Base-by-base conservation (phyloP, 495 filamentous ascomycete genomes). In the Aspergillus biplanus region DNA sequence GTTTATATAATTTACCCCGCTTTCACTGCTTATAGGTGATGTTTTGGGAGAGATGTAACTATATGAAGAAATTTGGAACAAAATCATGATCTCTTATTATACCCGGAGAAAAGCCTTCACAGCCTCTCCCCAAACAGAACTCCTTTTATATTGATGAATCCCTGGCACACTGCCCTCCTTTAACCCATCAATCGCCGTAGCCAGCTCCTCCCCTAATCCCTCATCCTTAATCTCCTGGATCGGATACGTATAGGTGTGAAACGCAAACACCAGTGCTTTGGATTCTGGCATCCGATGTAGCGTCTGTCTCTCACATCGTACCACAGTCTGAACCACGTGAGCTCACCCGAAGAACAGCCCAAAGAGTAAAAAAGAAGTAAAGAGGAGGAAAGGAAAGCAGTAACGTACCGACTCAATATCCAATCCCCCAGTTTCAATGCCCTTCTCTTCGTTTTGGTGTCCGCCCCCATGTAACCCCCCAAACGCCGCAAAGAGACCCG, bases 181-280 rank as follows among this genome's bases (percentile, higher is more conserved):
- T 68, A 94, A 70, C 5, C 91, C 91, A 65, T 92, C 89, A 69
- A 94, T 88, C 0, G 90, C 90, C 15, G 76, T 71, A 0, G 88
- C 90, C 33, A 96, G 72, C 33, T 86, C 83, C 69, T 86, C 81
- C 0, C 85, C 87, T 4, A 83, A 69, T 0, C 89, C 90, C 65
- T 93, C 91, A 6, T 78, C 84, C 73, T 87, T 91, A 62, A 97
- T 81, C 16, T 89, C 79, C 15, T 67, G 65, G 1, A 97, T 66
- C 4, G 87, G 82, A 69, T 92, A 93, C 42, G 87, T 70, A 73
- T 93, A 95, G 9, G 90, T 95, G 75, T 94, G 91, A 72, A 95
- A 89, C 34, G 80, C 85, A 72, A 96, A 94, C 1, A 94, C 77
- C 8, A 94, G 66, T 1, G 90, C 90, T 32, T 79, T 76, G 0